phyloP scores from a whole-genome alignment of 129 eudicot species.

The Centaurea solstitialis region DNA sequence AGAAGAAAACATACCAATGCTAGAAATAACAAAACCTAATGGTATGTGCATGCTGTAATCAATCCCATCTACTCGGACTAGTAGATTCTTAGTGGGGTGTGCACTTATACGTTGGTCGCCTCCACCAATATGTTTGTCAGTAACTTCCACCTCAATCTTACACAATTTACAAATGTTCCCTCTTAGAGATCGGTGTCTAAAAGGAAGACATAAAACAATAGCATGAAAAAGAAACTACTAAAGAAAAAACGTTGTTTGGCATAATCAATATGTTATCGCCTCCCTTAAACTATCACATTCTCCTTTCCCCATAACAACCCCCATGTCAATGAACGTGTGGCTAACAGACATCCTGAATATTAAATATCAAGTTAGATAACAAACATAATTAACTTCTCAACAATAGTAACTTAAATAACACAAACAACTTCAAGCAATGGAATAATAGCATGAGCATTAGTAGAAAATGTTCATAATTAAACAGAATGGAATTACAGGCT shows the following conservation, averaged over 20 bases:
- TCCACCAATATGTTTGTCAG: constrained; percentile 57
- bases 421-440: too few species aligned
- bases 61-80: constrained; percentile 68
- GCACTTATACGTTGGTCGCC: constrained; percentile 68
- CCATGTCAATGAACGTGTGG: constrained; percentile 80
- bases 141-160: constrained; percentile 73
- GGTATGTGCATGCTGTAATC: constrained; percentile 82
- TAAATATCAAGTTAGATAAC: neutral
- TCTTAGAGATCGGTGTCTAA: neutral
- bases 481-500: too few species aligned
- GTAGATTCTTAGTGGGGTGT: constrained; percentile 80
- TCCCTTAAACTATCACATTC: constrained; percentile 76
- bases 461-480: too few species aligned
- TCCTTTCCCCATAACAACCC: constrained; percentile 84
- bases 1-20: too few species aligned
- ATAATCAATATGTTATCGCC: constrained; percentile 60
- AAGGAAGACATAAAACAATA: neutral
- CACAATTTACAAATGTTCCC: neutral
- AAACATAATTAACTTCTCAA: neutral
- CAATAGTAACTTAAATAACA: neutral
- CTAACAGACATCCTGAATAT: constrained; percentile 68
- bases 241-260: constrained; percentile 55
- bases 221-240: neutral
- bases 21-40: constrained; percentile 66
- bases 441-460: too few species aligned